Evolutionary conservation across 2,329 filamentous ascomycete species (phyloP).

Genomic region (Beauveria brongniartii): DNA sequence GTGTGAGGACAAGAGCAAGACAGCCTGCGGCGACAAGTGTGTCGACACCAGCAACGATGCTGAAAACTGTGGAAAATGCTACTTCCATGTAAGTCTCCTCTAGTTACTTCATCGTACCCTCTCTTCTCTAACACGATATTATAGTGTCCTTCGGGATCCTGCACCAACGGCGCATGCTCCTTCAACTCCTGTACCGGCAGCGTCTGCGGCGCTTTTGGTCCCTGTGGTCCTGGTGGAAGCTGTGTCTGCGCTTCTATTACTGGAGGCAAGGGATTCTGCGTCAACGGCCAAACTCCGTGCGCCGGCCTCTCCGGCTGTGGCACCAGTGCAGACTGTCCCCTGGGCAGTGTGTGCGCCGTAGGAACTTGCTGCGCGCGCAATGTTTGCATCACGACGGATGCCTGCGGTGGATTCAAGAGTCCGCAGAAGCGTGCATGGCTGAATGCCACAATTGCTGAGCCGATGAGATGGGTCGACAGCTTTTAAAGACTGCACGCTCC

Average conservation of each 20-base stretch:
- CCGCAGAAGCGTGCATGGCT: slow-evolving; percentile 1
- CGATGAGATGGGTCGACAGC: not conserved
- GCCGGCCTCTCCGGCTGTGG: not conserved
- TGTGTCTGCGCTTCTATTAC: slow-evolving; percentile 7
- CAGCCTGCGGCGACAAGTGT: slow-evolving; percentile 3
- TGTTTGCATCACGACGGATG: slow-evolving; percentile 4
- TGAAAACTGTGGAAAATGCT: slow-evolving; percentile 6
- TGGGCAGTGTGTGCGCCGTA: slow-evolving; percentile 5
- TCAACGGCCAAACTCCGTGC: slow-evolving; percentile 4
- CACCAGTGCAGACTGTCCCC: not conserved
- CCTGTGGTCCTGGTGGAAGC: slow-evolving; percentile 1
- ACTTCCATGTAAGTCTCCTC: not conserved
- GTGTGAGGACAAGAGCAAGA: slow-evolving; percentile 5
- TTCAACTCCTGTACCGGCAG: slow-evolving; percentile 1
- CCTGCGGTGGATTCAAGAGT: not conserved
- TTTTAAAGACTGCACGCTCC: not conserved
- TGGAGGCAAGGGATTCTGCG: slow-evolving; percentile 5
- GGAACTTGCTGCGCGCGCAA: slow-evolving; percentile 4
- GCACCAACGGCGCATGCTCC: slow-evolving; percentile 5
- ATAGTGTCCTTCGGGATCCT: slow-evolving; percentile 3
- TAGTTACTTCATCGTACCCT: no score
- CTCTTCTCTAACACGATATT: not conserved
- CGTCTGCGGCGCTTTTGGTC: not conserved
- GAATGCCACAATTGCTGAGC: slow-evolving; percentile 5
- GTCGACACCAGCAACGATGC: slow-evolving; percentile 4